phyloP scores from a whole-genome alignment of 169 alveolate genomes.

The Theileria equi region DNA sequence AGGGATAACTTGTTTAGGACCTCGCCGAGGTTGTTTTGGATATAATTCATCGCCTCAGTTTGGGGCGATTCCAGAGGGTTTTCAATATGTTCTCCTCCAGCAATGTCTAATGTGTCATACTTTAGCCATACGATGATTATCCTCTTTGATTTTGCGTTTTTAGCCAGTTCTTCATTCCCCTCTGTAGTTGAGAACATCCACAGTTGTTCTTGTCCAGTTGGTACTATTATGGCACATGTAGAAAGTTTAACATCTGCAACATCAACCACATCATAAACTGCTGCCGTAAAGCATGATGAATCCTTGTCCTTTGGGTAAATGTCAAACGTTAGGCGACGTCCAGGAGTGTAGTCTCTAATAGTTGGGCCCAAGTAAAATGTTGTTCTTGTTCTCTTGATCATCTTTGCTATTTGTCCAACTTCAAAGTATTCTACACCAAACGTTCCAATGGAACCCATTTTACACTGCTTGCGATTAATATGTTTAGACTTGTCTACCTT shows the following conservation, averaged over 20 bases:
- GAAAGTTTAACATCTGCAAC: background rate
- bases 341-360: slow-evolving; percentile 27
- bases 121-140: slow-evolving; percentile 42
- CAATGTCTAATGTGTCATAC: background rate
- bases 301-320: slow-evolving; percentile 36
- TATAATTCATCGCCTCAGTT: slow-evolving; percentile 39
- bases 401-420: slow-evolving; percentile 21
- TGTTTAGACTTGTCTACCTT: background rate
- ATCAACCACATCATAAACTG: slow-evolving; percentile 27
- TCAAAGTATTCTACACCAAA: slow-evolving; percentile 39
- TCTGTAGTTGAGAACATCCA: slow-evolving; percentile 50
- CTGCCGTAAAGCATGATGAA: slow-evolving; percentile 42
- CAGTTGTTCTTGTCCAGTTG: slow-evolving; percentile 50
- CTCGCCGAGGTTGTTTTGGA: slow-evolving; percentile 34
- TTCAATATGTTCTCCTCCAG: slow-evolving; percentile 4
- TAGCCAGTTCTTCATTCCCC: slow-evolving; percentile 50
- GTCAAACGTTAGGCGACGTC: slow-evolving; percentile 42
- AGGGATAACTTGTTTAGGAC: slow-evolving; percentile 29
- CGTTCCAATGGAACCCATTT: slow-evolving; percentile 35
- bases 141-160: slow-evolving; percentile 32
- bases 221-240: slow-evolving; percentile 40
- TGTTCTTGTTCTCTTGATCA: slow-evolving; percentile 22
- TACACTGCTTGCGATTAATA: slow-evolving; percentile 28
- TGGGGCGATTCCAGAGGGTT: slow-evolving; percentile 54
- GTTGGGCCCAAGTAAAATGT: slow-evolving; percentile 43